Evolutionary conservation across 2,329 filamentous ascomycete species (phyloP), one percentile per base, ranked within the genome.

Genomic region (Phialophora macrospora): DNA sequence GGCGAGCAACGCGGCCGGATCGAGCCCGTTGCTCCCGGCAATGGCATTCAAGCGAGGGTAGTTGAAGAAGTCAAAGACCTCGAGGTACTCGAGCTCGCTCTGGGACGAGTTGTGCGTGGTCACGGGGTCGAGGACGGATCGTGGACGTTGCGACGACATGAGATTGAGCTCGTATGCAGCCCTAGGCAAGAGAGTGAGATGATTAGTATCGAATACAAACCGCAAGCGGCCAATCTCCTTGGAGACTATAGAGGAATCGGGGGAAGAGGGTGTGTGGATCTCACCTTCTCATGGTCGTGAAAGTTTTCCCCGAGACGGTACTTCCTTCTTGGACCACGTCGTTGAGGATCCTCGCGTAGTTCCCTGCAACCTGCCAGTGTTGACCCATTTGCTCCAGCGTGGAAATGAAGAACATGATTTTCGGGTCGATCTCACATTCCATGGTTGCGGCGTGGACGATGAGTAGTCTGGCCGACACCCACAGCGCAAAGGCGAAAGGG

Each of bases 11-110:
- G 41, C 58, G 30, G 65, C 44, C 7, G 59, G 62, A 57, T 67
- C 65, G 34, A 65, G 57, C 2, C 46, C 62, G 30, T 54, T 62
- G 30, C 57, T 57, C 9, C 63, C 55, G 9, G 60, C 60, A 28
- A 69, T 65, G 48, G 65, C 59, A 6, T 66, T 68, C 38, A 96
- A 80, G 20, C 92, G 83, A 0, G 93, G 93, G 63, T 96, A 88
- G 74, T 97, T 97, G 82, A 97, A 97, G 75, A 96, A 97, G 72
- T 95, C 92, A 75, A 97, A 97, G 0, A 97, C 90, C 73, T 97
- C 93, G 2, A 97, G 81, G 75, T 96, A 96, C 75, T 96, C 93
- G 3, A 97, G 81, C 74, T 96, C 91, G 1, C 90, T 70, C 32
- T 64, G 66, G 12, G 66, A 56, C 12, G 66, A 64, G 32, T 62